Evolutionary conservation across 257 asterid species (phyloP), one percentile per base, ranked within the genome.

Genomic region (Rehmannia glutinosa): DNA sequence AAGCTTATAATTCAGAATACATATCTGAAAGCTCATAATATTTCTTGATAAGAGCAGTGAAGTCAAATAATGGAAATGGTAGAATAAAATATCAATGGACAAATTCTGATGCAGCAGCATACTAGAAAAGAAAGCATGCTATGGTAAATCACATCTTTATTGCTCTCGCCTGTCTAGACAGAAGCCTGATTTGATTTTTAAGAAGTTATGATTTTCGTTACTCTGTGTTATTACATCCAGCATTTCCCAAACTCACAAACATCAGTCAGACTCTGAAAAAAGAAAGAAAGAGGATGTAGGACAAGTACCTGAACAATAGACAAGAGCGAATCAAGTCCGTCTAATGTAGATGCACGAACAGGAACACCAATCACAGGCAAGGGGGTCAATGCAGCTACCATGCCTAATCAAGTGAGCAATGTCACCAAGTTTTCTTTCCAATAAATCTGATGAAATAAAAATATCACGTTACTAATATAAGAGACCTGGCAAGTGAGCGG

Each of bases 301-400:
- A 28, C 21, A 52, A 62, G 62, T 76, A 93, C 99, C 99, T 93
- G 99, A 76, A 93, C 97, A 55, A 93, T 93, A 35, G 99, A 93
- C 79, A 93, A 74, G 51, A 93, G 96, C 58, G 99, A 90, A 74
- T 90, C 99, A 8, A 93, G 85, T 63, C 99, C 99, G 73, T 90
- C 99, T 62, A 90, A 84, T 9, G 96, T 75, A 50, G 96, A 90
- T 69, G 89, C 97, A 35, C 95, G 96, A 27, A 93, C 99, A 28
- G 97, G 99, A 73, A 93, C 97, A 74, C 99, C 99, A 47, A 93
- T 93, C 55, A 93, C 99, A 5, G 97, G 99, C 77, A 93, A 78
- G 50, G 99, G 95, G 69, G 99, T 93, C 80, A 86, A 81, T 47
- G 99, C 95, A 77, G 99, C 97, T 20, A 93, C 96, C 99, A 93